phyloP scores from a whole-genome alignment of 2,329 filamentous ascomycete species.

The Ascochyta pisi region DNA sequence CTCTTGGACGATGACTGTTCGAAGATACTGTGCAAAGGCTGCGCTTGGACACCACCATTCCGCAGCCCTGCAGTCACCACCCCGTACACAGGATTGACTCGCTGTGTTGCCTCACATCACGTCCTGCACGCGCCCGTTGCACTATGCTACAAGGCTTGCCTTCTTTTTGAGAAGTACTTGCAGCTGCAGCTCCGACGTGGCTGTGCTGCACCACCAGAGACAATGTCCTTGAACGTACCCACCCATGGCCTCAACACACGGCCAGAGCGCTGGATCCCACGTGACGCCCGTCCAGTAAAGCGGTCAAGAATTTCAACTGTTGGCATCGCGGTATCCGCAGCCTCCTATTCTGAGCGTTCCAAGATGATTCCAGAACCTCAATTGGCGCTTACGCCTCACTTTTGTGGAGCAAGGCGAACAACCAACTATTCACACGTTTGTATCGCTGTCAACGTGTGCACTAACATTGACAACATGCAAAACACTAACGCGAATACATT shows the following conservation, averaged over 20 bases:
- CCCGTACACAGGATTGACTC: neutral
- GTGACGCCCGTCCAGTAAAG: constrained; percentile 1
- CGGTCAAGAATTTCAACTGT: constrained; percentile 10
- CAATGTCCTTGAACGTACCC: neutral
- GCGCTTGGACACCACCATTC: neutral
- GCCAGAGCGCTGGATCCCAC: neutral
- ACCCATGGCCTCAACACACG: constrained; percentile 3
- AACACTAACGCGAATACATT: constrained; percentile 10
- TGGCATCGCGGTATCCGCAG: constrained; percentile 15
- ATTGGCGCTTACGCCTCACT: constrained; percentile 21
- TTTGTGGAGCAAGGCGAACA: constrained; percentile 19
- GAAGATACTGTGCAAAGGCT: neutral
- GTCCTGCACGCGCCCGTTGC: neutral
- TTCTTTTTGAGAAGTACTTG: neutral
- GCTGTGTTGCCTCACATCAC: neutral
- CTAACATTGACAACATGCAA: constrained; percentile 11
- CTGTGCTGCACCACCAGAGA: neutral
- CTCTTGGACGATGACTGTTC: neutral
- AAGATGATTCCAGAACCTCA: neutral
- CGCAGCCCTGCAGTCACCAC: neutral
- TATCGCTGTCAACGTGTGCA: constrained; percentile 10
- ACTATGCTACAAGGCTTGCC: neutral
- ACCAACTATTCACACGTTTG: constrained; percentile 18
- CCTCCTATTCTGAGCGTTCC: constrained; percentile 4
- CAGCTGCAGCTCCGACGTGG: neutral